A percentile compares a stretch with the other conserved stretches of the same genome.
These are phyloP conservation scores for Aspergillus clavatus DNA, from an alignment of 2,329 filamentous ascomycete species.

Conservation along the genomic window DNA sequence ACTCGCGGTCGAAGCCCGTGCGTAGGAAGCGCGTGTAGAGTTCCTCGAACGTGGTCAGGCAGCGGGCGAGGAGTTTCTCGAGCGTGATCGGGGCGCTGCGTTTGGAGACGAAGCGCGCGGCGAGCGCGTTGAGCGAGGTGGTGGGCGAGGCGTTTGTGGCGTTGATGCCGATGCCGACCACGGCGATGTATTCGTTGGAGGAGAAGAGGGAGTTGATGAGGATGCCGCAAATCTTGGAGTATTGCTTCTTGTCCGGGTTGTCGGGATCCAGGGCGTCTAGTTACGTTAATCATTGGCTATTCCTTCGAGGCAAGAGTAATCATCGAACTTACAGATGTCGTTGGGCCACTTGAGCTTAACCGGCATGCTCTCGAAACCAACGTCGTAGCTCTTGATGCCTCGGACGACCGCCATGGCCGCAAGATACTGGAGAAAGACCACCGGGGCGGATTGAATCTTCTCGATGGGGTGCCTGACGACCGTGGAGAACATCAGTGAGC, in stretches of 20 bases:
- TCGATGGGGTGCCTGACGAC: constrained; percentile 77
- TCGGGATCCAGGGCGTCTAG: constrained; percentile 63
- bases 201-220: constrained; percentile 83
- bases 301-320: neutral
- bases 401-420: constrained; percentile 81
- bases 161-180: constrained; percentile 84
- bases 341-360: constrained; percentile 97
- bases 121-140: constrained; percentile 73
- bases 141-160: constrained; percentile 78
- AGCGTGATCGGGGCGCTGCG: constrained; percentile 55
- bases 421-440: constrained; percentile 92
- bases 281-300: constrained; percentile 3
- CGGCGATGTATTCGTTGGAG: constrained; percentile 71
- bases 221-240: constrained; percentile 90
- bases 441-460: constrained; percentile 66
- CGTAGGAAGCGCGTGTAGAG: constrained; percentile 71
- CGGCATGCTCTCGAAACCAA: constrained; percentile 68
- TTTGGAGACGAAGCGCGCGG: constrained; percentile 43
- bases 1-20: constrained; percentile 65
- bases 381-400: constrained; percentile 74
- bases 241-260: constrained; percentile 47
- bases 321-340: constrained; percentile 66
- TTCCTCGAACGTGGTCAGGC: constrained; percentile 71
- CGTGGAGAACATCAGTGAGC: constrained; percentile 80
- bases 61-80: constrained; percentile 76